Evolutionary conservation across 768 basidiomycete species (phyloP).

Genomic region (Lentinula sp.): DNA sequence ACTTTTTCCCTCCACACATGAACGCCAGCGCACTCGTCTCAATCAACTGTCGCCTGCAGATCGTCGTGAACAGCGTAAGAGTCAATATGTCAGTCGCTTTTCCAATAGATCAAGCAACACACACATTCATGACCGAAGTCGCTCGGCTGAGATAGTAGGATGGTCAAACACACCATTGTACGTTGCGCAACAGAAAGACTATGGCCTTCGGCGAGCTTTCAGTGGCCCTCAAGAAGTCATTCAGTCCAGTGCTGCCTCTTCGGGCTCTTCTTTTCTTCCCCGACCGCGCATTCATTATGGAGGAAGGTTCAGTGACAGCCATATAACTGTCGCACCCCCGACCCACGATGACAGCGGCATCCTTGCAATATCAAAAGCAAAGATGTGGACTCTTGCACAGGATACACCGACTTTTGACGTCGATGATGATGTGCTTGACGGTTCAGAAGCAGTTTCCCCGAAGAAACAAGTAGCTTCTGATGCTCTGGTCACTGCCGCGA

Average conservation of each 20-base stretch:
- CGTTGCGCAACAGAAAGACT: not conserved
- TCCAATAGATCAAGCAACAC: not conserved
- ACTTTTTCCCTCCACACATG: not conserved
- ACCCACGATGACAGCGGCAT: not conserved
- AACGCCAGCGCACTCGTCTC: not conserved
- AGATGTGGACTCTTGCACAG: not conserved
- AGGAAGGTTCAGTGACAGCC: not conserved
- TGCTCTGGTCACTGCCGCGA: slow-evolving; percentile 1
- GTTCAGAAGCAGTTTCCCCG: not conserved
- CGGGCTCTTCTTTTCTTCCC: not conserved
- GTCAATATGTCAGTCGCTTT: not conserved
- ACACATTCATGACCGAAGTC: not conserved
- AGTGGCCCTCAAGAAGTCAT: not conserved
- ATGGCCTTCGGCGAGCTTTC: not conserved
- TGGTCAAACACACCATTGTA: not conserved
- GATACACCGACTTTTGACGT: slow-evolving; percentile 1
- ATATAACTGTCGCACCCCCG: not conserved
- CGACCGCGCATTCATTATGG: not conserved
- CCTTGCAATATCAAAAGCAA: not conserved
- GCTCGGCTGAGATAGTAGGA: not conserved
- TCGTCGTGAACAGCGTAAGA: not conserved
- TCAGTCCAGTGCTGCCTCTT: not conserved
- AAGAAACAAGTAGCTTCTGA: slow-evolving; percentile 5
- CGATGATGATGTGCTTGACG: not conserved
- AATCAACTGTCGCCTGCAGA: not conserved